Base-by-base conservation (phyloP, 148 eudicot genomes). In the Amaranthus hypochondriacus region DNA sequence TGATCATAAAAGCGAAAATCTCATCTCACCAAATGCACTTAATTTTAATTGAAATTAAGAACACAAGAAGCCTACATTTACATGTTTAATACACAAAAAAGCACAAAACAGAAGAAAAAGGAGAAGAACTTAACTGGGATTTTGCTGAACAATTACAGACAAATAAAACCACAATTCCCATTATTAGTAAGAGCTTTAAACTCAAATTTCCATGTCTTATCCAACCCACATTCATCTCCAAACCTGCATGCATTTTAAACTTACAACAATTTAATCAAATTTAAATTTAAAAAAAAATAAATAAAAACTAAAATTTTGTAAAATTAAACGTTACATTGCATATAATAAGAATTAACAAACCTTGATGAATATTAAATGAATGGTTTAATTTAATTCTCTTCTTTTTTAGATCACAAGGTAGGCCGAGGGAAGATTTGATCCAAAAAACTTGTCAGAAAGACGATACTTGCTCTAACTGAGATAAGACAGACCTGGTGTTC, bases 91-190 rank as follows among this genome's bases (percentile, higher is more conserved):
- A 28, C 39, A 28, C 1, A 28, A 28, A 28, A 28, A 28, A 28
- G 39, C 39, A 28, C 39, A 28, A 28, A 28, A 28, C 14, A 4
- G 51, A 64, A 53, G 9, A 62, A 44, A 49, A 43, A 39, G 60
- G 7, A 54, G 46, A 62, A 73, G 58, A 62, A 56, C 77, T 74
- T 74, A 75, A 79, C 82, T 56, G 75, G 64, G 5, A 10, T 9
- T 2, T 50, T 28, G 55, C 53, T 5, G 39, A 47, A 75, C 61
- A 64, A 43, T 59, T 12, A 58, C 47, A 48, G 46, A 68, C 18
- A n/a, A 73, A 61, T 9, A 28, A 73, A 4, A 78, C 43, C 57
- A 68, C 51, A 74, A 73, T 13, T 13, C 50, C 66, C 75, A 79
- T 65, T 13, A 75, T 51, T 5, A 70, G 46, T 43, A 73, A 6